Evolutionary conservation across 208 protist species (phyloP).

Genomic region (Acanthamoeba lenticulata): DNA sequence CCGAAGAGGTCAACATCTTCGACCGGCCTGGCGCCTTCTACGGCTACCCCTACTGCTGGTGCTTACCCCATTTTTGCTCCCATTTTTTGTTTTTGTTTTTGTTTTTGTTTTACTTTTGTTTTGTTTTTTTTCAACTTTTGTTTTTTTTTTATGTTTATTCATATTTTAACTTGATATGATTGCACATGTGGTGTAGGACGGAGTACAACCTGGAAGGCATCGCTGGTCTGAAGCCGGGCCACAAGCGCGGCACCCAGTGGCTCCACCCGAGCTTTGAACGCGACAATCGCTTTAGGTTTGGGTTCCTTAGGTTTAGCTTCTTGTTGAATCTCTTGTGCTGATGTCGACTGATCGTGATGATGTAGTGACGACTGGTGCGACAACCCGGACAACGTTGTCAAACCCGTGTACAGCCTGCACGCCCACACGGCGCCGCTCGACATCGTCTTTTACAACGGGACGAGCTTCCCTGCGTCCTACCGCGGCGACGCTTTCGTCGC

Average conservation of each 20-base stretch:
- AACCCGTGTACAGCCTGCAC: not conserved
- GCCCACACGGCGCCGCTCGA: slow-evolving; percentile 27
- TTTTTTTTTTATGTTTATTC: too few species aligned
- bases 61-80: too few species aligned
- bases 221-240: not conserved
- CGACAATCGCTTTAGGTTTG: not conserved
- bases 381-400: not conserved
- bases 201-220: not conserved
- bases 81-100: too few species aligned
- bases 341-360: not conserved
- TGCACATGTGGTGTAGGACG: too few species aligned
- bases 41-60: slow-evolving; percentile 60
- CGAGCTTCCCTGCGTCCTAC: not conserved
- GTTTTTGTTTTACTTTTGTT: too few species aligned
- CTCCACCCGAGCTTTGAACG: not conserved
- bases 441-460: slow-evolving; percentile 23
- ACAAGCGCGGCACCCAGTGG: slow-evolving; percentile 19
- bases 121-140: too few species aligned
- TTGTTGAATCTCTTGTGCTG: not conserved
- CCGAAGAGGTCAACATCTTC: slow-evolving; percentile 55
- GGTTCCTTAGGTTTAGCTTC: not conserved
- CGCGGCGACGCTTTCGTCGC: slow-evolving; percentile 39
- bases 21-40: slow-evolving; percentile 9
- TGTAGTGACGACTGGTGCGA: slow-evolving; percentile 15
- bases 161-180: too few species aligned